phyloP scores from a whole-genome alignment of 2,329 filamentous ascomycete genomes.

The Rugonectria rugulosa region DNA sequence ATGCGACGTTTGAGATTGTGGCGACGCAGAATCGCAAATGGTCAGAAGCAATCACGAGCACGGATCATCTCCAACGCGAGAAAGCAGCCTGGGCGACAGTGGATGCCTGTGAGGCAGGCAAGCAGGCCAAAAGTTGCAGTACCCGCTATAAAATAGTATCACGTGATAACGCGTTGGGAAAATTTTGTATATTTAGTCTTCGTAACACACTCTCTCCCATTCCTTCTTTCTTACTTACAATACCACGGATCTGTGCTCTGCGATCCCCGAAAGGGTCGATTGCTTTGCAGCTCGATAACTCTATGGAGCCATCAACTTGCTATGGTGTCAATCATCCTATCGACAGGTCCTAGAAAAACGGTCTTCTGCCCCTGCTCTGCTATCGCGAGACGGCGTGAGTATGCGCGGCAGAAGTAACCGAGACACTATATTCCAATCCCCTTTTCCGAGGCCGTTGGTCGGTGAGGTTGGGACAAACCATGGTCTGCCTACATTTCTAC shows the following conservation, averaged over 20 bases:
- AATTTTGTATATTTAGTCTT: conserved; percentile 36
- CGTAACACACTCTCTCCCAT: conserved; percentile 45
- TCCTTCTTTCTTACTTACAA: conserved; percentile 48
- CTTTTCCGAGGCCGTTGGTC: conserved; percentile 90
- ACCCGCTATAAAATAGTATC: conserved; percentile 11
- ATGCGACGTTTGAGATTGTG: background rate
- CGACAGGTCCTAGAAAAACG: conserved; percentile 93
- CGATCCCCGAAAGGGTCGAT: conserved; percentile 80
- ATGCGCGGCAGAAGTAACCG: conserved; percentile 63
- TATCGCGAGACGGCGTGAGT: conserved; percentile 67
- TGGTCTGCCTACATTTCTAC: conserved; percentile 71
- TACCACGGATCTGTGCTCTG: conserved; percentile 86
- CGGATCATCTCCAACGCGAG: conserved; percentile 25
- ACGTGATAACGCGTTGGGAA: conserved; percentile 25
- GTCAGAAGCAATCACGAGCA: conserved; percentile 23
- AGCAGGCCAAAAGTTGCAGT: too few relatives aligned
- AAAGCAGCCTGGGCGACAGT: background rate
- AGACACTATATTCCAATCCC: conserved; percentile 88
- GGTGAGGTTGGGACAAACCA: conserved; percentile 93
- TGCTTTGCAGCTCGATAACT: conserved; percentile 84
- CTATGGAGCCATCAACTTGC: conserved; percentile 76
- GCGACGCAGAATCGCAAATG: conserved; percentile 9
- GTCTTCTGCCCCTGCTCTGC: conserved; percentile 72
- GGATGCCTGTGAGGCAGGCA: conserved; percentile 7
- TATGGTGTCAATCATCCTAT: conserved; percentile 89